Evolutionary conservation across 805 yeast genomes (phyloP), one percentile per base, ranked within the genome.

Genomic region (Kodamaea neixiangensis): DNA sequence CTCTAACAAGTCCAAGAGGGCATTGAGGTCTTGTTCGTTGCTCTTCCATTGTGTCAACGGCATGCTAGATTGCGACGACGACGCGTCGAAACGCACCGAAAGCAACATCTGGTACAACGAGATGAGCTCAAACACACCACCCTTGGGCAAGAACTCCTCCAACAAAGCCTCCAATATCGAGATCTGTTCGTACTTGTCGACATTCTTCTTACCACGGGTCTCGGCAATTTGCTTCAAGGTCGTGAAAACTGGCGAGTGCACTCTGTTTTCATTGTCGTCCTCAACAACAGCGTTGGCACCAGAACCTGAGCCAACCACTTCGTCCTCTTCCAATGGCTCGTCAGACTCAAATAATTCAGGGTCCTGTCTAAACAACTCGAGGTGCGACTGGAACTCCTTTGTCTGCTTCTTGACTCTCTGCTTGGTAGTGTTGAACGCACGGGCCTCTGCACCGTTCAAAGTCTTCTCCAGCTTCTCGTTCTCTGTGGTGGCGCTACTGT

Each of bases 171-270:
- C 96, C 64, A 94, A 77, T 42, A 79, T 75, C 50, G 74, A 72
- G 57, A 91, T 82, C 70, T 93, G 96, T 68, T 89, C 96, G 55
- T 66, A 68, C 56, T 85, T 82, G 68, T 93, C 97, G 55, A 90
- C 87, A 68, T 89, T 91, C 78, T 89, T 93, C 78, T 92, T 92
- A 77, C 99, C 99, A 74, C 99, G 86, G 46, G 91, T 79, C 70
- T 94, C 98, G 53, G 87, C 75, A 51, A 94, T 84, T 49, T 82
- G 70, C 66, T 86, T 81, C 66, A 94, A 78, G 33, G 87, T 82
- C 51, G 83, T 75, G 75, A 92, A 90, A 50, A 91, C 83, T 15
- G 78, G 70, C 53, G 74, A 63, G 58, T 71, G 62, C 38, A 58
- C 59, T 58, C 74, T 73, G 35, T 73, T 71, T 52, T 69, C 72